Evolutionary conservation across 495 filamentous ascomycete species (phyloP).

Genomic region (Hyaloscypha hepaticicola): DNA sequence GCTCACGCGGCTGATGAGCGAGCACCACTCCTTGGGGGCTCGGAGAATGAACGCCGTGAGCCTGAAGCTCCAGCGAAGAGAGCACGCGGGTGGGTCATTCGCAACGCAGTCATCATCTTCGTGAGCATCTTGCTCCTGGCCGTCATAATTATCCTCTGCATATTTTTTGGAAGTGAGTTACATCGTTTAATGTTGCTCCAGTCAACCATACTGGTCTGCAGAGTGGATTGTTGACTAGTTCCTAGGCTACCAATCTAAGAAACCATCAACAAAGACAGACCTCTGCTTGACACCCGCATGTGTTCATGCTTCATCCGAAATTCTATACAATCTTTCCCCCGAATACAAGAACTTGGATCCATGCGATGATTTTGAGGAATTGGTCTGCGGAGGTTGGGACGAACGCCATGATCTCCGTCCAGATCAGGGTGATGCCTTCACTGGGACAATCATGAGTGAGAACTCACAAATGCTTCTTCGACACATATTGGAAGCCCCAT

Average conservation of each 20-base stretch:
- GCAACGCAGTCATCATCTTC: constrained; percentile 24
- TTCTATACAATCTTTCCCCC: constrained; percentile 67
- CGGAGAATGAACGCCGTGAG: not conserved
- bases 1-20: not conserved
- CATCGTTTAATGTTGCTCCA: not conserved
- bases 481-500: constrained; percentile 61
- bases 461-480: constrained; percentile 58
- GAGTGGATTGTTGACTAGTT: not conserved
- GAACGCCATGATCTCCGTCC: constrained; percentile 64
- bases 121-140: constrained; percentile 12
- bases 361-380: constrained; percentile 66
- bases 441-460: constrained; percentile 58
- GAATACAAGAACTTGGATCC: constrained; percentile 63
- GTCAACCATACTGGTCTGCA: not conserved
- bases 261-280: constrained; percentile 12
- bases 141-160: constrained; percentile 19
- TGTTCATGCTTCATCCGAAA: constrained; percentile 65
- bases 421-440: constrained; percentile 61
- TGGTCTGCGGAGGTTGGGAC: constrained; percentile 68
- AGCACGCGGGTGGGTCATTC: constrained; percentile 6
- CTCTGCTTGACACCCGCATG: constrained; percentile 62
- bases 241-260: not conserved
- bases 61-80: not conserved
- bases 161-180: constrained; percentile 27
- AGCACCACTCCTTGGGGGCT: constrained; percentile 8